Percentiles rank a stretch among this genome's conserved stretches.
These are phyloP conservation scores for Ophiocordyceps australis DNA, from an alignment of 2,329 filamentous ascomycete species.

Conservation along the genomic window DNA sequence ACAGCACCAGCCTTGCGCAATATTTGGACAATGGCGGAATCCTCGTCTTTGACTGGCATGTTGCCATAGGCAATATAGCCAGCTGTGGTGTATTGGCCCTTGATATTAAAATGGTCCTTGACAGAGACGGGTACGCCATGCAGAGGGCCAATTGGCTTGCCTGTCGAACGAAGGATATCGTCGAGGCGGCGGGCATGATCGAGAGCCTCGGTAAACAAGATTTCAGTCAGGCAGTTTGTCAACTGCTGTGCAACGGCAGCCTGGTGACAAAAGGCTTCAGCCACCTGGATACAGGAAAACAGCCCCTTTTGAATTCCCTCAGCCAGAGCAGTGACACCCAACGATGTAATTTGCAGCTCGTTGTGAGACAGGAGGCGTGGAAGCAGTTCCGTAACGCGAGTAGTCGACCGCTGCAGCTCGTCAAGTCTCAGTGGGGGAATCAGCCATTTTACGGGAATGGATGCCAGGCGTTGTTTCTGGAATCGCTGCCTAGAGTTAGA, in stretches of 20 bases:
- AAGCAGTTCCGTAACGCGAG: constrained; percentile 2
- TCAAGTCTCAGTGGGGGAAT: constrained; percentile 3
- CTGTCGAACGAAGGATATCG: constrained; percentile 4
- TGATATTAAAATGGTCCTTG: constrained; percentile 8
- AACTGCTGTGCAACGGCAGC: constrained; percentile 11
- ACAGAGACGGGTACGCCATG: constrained; percentile 38
- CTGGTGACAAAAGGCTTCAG: constrained; percentile 9
- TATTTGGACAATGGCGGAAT: constrained; percentile 1
- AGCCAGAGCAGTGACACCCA: constrained; percentile 4
- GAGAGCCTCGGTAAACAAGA: constrained; percentile 30
- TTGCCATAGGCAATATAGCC: constrained; percentile 15
- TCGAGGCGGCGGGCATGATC: constrained; percentile 24
- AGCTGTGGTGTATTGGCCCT: constrained; percentile 1
- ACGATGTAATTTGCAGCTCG: constrained; percentile 7
- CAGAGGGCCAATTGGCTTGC: constrained; percentile 20
- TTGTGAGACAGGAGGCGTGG: constrained; percentile 4
- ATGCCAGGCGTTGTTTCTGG: constrained; percentile 1
- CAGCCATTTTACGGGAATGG: constrained; percentile 3
- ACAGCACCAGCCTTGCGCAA: constrained; percentile 11
- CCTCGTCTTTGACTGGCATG: constrained; percentile 1
- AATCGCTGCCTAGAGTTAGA: no score
- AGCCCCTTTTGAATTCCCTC: constrained; percentile 3
- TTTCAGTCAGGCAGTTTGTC: constrained; percentile 24
- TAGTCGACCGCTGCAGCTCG: constrained; percentile 3
- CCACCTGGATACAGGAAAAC: constrained; percentile 8